These are phyloP conservation scores for Talaromyces sp. DNA, from an alignment of 2,329 filamentous ascomycete species.

Conservation along the genomic window DNA sequence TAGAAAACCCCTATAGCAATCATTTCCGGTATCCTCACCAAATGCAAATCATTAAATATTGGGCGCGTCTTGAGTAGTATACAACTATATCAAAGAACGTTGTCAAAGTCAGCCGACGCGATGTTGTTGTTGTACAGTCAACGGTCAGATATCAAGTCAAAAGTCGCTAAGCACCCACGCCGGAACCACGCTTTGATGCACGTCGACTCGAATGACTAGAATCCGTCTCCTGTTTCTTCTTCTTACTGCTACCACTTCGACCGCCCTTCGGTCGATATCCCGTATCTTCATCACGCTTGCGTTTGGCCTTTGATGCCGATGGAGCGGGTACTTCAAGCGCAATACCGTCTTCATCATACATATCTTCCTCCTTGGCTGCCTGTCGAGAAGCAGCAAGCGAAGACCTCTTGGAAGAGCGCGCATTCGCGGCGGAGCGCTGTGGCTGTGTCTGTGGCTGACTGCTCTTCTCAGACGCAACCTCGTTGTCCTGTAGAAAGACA, in stretches of 20 bases:
- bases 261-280: slow-evolving; percentile 46
- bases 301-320: slow-evolving; percentile 36
- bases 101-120: background rate
- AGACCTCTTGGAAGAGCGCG: slow-evolving; percentile 39
- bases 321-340: slow-evolving; percentile 31
- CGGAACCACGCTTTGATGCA: slow-evolving; percentile 15
- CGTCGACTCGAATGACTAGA: slow-evolving; percentile 12
- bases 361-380: slow-evolving; percentile 33
- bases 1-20: background rate
- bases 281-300: slow-evolving; percentile 46
- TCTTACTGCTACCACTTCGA: slow-evolving; percentile 30
- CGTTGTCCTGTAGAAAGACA: slow-evolving; percentile 74
- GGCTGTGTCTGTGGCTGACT: slow-evolving; percentile 18
- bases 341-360: slow-evolving; percentile 41
- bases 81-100: background rate
- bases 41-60: background rate
- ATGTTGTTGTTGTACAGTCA: slow-evolving; percentile 1
- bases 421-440: slow-evolving; percentile 19
- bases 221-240: slow-evolving; percentile 42
- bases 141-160: background rate
- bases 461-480: slow-evolving; percentile 43
- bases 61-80: background rate
- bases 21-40: background rate
- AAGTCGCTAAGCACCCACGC: slow-evolving; percentile 8
- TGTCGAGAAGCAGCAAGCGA: slow-evolving; percentile 27